These are phyloP conservation scores for Lanmaoa pseudosensibilis DNA, from an alignment of 768 basidiomycete species.

Conservation along the genomic window DNA sequence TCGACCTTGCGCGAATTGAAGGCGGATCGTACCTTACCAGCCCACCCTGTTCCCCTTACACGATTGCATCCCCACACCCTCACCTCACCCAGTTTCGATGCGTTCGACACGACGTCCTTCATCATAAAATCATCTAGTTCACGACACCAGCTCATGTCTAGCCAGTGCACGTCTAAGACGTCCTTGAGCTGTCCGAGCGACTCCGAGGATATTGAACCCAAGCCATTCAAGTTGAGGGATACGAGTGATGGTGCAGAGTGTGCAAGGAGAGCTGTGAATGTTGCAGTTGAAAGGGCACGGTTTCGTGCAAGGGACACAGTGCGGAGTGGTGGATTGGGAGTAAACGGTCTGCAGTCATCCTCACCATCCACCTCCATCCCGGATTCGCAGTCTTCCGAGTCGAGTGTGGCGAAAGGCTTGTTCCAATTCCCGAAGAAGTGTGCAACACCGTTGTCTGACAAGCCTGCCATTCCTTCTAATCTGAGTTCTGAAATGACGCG, in stretches of 20 bases:
- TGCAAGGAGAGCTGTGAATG: conserved; percentile 61
- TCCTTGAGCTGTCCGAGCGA: conserved; percentile 40
- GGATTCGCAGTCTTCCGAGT: conserved; percentile 13
- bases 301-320: conserved; percentile 66
- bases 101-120: conserved; percentile 58
- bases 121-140: conserved; percentile 80
- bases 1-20: background rate
- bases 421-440: conserved; percentile 64
- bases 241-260: conserved; percentile 65
- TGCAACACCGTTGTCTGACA: conserved; percentile 72
- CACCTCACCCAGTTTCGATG: conserved; percentile 42
- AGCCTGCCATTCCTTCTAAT: conserved; percentile 53
- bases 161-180: conserved; percentile 44
- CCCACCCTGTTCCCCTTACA: conserved; percentile 45
- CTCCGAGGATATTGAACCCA: conserved; percentile 60
- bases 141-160: conserved; percentile 88
- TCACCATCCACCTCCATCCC: conserved; percentile 22
- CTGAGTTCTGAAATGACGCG: conserved; percentile 50
- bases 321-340: conserved; percentile 47
- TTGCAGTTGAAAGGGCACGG: conserved; percentile 45
- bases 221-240: conserved; percentile 72
- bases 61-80: conserved; percentile 58
- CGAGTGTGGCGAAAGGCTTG: conserved; percentile 11
- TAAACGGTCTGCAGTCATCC: conserved; percentile 1
- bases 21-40: conserved; percentile 39